Percentiles rank a stretch among this genome's conserved stretches.
These are phyloP conservation scores for Waltergamsia citrina DNA, from an alignment of 2,329 filamentous ascomycete species.

Conservation along the genomic window DNA sequence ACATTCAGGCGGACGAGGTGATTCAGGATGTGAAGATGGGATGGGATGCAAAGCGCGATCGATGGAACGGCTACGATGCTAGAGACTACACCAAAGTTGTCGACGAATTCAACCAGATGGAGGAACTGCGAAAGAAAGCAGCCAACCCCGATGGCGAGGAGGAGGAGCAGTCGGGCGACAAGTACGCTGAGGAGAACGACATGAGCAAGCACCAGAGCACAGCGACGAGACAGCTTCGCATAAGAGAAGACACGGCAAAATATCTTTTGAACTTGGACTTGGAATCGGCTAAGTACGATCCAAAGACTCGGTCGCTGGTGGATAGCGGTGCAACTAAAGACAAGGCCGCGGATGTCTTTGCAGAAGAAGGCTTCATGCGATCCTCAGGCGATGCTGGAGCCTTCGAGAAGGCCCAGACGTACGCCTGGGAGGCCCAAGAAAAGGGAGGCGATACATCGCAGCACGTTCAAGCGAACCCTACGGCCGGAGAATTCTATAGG, in stretches of 20 bases:
- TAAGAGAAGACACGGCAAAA: constrained; percentile 95
- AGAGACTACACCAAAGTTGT: constrained; percentile 81
- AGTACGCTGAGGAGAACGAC: constrained; percentile 90
- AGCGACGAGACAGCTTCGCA: constrained; percentile 78
- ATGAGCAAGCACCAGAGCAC: constrained; percentile 93
- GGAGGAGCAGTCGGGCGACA: constrained; percentile 50
- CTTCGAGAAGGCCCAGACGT: constrained; percentile 80
- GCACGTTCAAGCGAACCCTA: constrained; percentile 94
- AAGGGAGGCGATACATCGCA: constrained; percentile 66
- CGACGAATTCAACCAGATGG: constrained; percentile 79
- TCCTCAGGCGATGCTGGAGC: constrained; percentile 85
- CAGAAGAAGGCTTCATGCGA: constrained; percentile 86
- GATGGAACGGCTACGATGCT: constrained; percentile 96
- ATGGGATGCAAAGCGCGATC: constrained; percentile 95
- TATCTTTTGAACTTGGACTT: constrained; percentile 92
- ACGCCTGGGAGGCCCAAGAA: constrained; percentile 95
- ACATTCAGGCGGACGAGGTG: constrained; percentile 88
- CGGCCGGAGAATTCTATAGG: constrained; percentile 75
- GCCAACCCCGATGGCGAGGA: constrained; percentile 31
- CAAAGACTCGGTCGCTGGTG: constrained; percentile 87
- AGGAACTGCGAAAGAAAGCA: constrained; percentile 53
- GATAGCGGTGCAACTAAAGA: constrained; percentile 74
- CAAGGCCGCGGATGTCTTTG: constrained; percentile 71
- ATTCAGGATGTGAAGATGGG: constrained; percentile 79
- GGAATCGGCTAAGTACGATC: constrained; percentile 95